A percentile compares a stretch with the other conserved stretches of the same genome.
phyloP scores from a whole-genome alignment of 2,329 filamentous ascomycete genomes.

The Sporothrix inflata region DNA sequence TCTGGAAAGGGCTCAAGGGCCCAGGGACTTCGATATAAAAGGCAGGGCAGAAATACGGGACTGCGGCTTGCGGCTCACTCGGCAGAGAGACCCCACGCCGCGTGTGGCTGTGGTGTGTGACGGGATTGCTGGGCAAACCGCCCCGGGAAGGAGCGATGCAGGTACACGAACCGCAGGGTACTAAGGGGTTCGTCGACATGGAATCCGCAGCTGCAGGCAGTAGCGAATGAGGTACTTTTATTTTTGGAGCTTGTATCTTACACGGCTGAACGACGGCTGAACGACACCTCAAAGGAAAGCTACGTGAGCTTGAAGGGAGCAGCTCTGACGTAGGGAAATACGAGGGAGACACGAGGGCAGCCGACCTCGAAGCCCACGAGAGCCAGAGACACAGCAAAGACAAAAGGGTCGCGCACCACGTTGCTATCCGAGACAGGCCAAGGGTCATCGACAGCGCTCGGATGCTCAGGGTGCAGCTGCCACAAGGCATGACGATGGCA shows the following conservation, averaged over 20 bases:
- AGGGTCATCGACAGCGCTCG: constrained; percentile 5
- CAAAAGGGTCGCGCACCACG: constrained; percentile 16
- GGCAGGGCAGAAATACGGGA: constrained; percentile 3
- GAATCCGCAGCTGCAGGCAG: not conserved
- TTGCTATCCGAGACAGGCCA: constrained; percentile 22
- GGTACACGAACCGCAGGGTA: not conserved
- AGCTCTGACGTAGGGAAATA: not conserved
- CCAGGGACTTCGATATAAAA: not conserved
- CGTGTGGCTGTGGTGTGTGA: constrained; percentile 14
- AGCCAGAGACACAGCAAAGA: not conserved
- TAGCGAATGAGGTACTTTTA: not conserved
- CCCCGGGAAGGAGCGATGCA: not conserved
- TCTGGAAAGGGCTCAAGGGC: not conserved
- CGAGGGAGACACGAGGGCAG: not conserved
- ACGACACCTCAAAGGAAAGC: not conserved
- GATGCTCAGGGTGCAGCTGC: not conserved
- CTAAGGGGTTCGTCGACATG: not conserved
- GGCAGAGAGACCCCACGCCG: constrained; percentile 2
- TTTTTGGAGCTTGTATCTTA: not conserved
- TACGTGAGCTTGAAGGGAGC: not conserved
- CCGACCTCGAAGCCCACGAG: not conserved
- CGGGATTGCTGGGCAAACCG: not conserved
- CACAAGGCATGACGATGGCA: not conserved
- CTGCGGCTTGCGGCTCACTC: not conserved
- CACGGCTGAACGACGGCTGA: not conserved